Conservation (phyloP, 2,329 filamentous ascomycete species). For the Phaeosphaeriaceae sp. region DNA sequence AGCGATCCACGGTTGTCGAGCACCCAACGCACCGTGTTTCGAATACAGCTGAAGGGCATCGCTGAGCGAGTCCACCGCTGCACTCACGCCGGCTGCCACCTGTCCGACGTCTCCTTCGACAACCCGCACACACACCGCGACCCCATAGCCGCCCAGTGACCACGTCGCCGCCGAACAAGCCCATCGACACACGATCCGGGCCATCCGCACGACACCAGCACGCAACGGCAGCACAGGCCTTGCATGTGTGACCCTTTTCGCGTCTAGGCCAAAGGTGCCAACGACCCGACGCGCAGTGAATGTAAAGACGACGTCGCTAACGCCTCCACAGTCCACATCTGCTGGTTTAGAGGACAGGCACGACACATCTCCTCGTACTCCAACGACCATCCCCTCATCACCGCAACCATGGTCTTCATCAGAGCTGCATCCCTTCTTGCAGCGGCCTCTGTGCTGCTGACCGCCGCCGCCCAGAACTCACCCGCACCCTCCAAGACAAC, state of each 20-base stretch:
- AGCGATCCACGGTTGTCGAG: slow-evolving; percentile 27
- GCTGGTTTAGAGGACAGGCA: slow-evolving; percentile 27
- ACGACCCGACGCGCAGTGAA: slow-evolving; percentile 10
- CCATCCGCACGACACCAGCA: slow-evolving; percentile 11
- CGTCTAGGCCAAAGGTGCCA: slow-evolving; percentile 35
- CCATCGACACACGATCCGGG: slow-evolving; percentile 9
- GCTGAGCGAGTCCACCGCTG: slow-evolving; percentile 43
- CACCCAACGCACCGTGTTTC: slow-evolving; percentile 49
- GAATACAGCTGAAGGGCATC: slow-evolving; percentile 39
- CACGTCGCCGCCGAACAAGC: slow-evolving; percentile 10
- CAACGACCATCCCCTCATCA: slow-evolving; percentile 5
- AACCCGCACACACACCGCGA: slow-evolving; percentile 12
- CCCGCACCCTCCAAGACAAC: slow-evolving; percentile 18
- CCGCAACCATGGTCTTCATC: slow-evolving; percentile 43
- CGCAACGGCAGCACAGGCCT: slow-evolving; percentile 14
- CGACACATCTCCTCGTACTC: slow-evolving; percentile 4
- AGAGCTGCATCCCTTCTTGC: slow-evolving; percentile 38
- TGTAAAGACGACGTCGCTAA: slow-evolving; percentile 20
- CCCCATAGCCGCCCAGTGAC: slow-evolving; percentile 4
- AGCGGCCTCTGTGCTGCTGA: slow-evolving; percentile 40
- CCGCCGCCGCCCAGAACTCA: slow-evolving; percentile 27
- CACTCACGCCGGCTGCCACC: slow-evolving; percentile 19
- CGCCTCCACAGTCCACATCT: slow-evolving; percentile 26
- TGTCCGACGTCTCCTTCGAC: slow-evolving; percentile 10
- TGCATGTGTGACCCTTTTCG: slow-evolving; percentile 30